Evolutionary conservation across 106 monocot species (phyloP), one percentile per base, ranked within the genome.

Genomic region (Iris macrosiphon): DNA sequence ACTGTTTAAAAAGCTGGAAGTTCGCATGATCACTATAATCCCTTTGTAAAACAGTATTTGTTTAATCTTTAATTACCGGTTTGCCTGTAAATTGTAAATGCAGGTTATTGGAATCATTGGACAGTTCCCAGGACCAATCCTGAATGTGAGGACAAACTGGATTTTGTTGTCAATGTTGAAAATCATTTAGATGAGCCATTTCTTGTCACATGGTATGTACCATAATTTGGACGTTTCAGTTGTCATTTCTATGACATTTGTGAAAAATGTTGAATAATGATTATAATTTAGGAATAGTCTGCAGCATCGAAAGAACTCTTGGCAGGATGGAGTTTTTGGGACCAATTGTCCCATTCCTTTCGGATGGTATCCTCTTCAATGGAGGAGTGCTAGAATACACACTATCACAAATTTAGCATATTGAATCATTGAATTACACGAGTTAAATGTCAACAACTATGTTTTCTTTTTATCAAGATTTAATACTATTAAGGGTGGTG

Each of bases 341-440:
- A 96, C 96, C 52, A 96, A 86, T 68, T 96, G 96, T 69, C 86
- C 90, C 14, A 90, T 96, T 49, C 96, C 96, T 65, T 52, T 86
- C 96, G 66, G 90, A 90, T 66, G 96, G 90, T 1, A 77, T 96
- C 23, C 68, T 96, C 30, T 47, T 96, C 37, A 90, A 96, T 67
- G 96, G 90, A 0, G n/a, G n/a, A n/a, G n/a, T n/a, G n/a, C n/a
- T n/a, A n/a, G n/a, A n/a, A n/a, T n/a, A n/a, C n/a, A n/a, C n/a
- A n/a, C n/a, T n/a, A n/a, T n/a, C n/a, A n/a, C n/a, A n/a, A n/a
- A n/a, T n/a, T n/a, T n/a, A n/a, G n/a, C n/a, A n/a, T n/a, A n/a
- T n/a, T n/a, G n/a, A n/a, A n/a, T n/a, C n/a, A n/a, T n/a, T n/a
- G n/a, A n/a, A n/a, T n/a, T n/a, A n/a, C n/a, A n/a, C n/a, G n/a